phyloP scores from a whole-genome alignment of 1,284 basidiomycete species.

The Erythrobasidium hasegawianum region DNA sequence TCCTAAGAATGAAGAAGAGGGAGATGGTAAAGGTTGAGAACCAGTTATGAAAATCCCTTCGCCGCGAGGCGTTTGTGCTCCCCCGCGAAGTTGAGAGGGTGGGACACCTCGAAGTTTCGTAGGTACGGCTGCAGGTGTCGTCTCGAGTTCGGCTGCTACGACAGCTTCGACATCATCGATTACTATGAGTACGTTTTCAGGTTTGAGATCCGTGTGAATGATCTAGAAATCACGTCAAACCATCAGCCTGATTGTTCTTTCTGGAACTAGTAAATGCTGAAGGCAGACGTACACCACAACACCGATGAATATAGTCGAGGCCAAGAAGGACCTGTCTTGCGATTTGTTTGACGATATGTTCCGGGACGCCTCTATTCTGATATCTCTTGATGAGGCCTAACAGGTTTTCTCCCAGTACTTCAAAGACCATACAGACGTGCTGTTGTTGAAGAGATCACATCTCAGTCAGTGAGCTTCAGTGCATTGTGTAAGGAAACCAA shows the following conservation, averaged over 20 bases:
- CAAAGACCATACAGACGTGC: conserved; percentile 99
- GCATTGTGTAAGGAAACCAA: no score
- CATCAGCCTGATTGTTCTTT: not conserved
- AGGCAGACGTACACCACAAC: conserved; percentile 62
- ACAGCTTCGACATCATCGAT: conserved; percentile 97
- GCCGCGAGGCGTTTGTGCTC: conserved; percentile 89
- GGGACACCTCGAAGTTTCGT: conserved; percentile 88
- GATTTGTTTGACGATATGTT: conserved; percentile 90
- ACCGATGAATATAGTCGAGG: conserved; percentile 94
- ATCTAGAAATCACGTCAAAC: conserved; percentile 32
- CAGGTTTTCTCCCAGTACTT: conserved; percentile 97
- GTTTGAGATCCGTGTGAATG: conserved; percentile 72
- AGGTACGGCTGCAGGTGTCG: conserved; percentile 57
- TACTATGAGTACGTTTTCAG: conserved; percentile 94
- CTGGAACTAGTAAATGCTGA: not conserved
- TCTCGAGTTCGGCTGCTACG: conserved; percentile 77
- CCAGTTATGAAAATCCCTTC: conserved; percentile 87
- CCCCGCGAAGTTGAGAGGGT: conserved; percentile 89
- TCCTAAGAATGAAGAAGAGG: conserved; percentile 63
- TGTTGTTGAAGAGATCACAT: no score
- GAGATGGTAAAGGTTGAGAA: conserved; percentile 83
- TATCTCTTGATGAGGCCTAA: conserved; percentile 94
- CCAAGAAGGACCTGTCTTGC: conserved; percentile 94
- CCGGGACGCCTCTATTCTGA: conserved; percentile 90
- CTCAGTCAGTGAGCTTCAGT: no score